Evolutionary conservation across 805 yeast species (phyloP), one percentile per base, ranked within the genome.

Genomic region (Starmera pachycereana): DNA sequence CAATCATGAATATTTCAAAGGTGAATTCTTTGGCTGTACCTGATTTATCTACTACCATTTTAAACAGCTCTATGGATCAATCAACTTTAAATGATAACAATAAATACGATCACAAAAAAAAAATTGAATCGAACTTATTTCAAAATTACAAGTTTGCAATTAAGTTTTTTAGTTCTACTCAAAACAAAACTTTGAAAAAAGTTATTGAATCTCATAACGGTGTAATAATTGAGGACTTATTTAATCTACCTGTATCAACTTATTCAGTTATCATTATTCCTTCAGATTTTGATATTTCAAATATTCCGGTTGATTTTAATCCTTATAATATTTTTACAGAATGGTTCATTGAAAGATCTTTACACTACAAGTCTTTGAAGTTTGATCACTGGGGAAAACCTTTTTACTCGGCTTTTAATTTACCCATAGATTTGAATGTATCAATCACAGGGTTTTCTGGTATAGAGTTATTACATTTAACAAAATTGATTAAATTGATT

Each of bases 381-480:
- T 50, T 57, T 29, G 95, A 81, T 52, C 55, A 62, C 12, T 85
- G 95, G 95, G 72, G 81, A 4, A 52, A 53, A 39, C 85, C 84
- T 2, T 63, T 49, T 29, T 48, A 43, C 18, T 32, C 38, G 22
- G 37, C 58, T 35, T 41, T 66, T 2, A 32, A 42, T 2, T 34
- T 41, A 31, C 27, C 27, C 9, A n/a, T 22, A 22, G 27, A n/a
- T 12, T 56, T 59, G 43, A 45, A 58, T 35, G 40, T 58, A 38
- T 68, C 81, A 44, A 66, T 81, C 3, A 73, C 86, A 4, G 95
- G 95, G 4, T 86, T 81, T 55, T 69, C 77, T 16, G 95, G 94
- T 0, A 76, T 83, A 25, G 94, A 86, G 57, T 60, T 76, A 13
- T 60, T 83, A 33, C 95, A 86, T 58, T 53, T 82, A 11, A 75